Base-by-base conservation (phyloP, 305 asterid genomes). In the Fraxinus greggii region DNA sequence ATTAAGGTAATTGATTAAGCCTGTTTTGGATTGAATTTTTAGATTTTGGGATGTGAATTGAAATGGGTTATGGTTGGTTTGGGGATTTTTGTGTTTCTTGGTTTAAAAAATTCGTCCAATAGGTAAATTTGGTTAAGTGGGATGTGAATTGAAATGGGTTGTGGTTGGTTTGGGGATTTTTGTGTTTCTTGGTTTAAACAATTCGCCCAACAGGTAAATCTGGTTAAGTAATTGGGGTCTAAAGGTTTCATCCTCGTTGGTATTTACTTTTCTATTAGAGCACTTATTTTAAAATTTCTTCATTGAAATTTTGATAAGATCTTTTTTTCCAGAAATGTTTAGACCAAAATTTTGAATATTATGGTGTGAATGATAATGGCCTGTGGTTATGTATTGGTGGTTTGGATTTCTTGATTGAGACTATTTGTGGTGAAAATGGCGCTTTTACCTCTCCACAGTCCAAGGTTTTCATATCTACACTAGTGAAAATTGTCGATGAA, bases 1-100 rank as follows among this genome's bases (percentile, higher is more conserved):
- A 94, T 90, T 72, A 92, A 92, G 97, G 98, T 95, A 80, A 33
- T 77, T 4, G 13, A 15, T 72, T 23, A 35, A 19, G 26, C 54
- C 21, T 32, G 7, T 65, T 72, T 33, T 79, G 51, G 19, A 17
- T 67, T 19, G 19, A 0, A 12, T 45, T 4, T 2, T 7, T n/a
- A 65, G n/a, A 26, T 32, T 24, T 72, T 28, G 29, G 28, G 38
- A 5, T 36, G 78, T 45, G 40, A 51, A 29, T 72, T 7, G 28
- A 17, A 21, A 3, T 69, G 59, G 19, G 21, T 33, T 65, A 65
- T 7, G 33, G 42, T 21, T 56, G 72, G 23, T 4, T 38, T n/a
- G 24, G 73, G 13, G 48, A 5, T 54, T 85, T 72, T 67, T 7
- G 2, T 26, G 35, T 45, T n/a, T 48, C 48, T 70, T 56, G 40